These are phyloP conservation scores for Citrus cavaleriei DNA, from an alignment of 345 rosid species.

Conservation along the genomic window DNA sequence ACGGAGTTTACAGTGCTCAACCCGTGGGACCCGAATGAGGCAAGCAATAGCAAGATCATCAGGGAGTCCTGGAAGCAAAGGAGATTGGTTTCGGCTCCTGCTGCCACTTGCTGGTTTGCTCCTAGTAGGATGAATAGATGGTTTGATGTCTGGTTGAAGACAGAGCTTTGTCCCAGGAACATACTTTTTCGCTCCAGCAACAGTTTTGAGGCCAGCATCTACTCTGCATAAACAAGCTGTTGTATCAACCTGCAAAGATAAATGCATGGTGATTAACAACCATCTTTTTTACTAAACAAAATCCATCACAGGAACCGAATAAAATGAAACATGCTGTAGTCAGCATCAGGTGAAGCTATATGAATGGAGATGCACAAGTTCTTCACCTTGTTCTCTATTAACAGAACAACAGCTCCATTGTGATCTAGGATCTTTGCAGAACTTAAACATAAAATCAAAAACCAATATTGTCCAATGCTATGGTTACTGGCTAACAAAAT, in stretches of 20 bases:
- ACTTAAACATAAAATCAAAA: neutral
- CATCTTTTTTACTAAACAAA: neutral
- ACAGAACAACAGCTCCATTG: neutral
- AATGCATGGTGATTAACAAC: slow-evolving; percentile 2
- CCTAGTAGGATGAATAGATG: slow-evolving; percentile 69
- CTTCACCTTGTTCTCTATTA: neutral
- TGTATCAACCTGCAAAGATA: slow-evolving; percentile 58
- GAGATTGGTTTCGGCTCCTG: slow-evolving; percentile 59
- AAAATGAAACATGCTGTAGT: neutral
- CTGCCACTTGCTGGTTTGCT: slow-evolving; percentile 52
- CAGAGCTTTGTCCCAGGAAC: slow-evolving; percentile 69
- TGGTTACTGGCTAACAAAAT: neutral
- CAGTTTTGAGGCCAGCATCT: slow-evolving; percentile 73
- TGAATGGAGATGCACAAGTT: neutral
- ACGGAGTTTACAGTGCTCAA: slow-evolving; percentile 67
- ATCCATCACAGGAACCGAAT: neutral
- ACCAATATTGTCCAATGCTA: neutral
- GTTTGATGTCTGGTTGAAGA: slow-evolving; percentile 70
- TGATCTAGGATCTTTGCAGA: neutral
- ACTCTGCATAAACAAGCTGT: slow-evolving; percentile 76
- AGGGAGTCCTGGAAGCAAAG: slow-evolving; percentile 72
- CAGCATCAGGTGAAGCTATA: neutral
- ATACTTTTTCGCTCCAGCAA: slow-evolving; percentile 61
- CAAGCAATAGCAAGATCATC: slow-evolving; percentile 88
- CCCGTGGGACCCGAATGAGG: slow-evolving; percentile 61